phyloP scores from a whole-genome alignment of 805 yeast species.

The Candida gorgasii region DNA sequence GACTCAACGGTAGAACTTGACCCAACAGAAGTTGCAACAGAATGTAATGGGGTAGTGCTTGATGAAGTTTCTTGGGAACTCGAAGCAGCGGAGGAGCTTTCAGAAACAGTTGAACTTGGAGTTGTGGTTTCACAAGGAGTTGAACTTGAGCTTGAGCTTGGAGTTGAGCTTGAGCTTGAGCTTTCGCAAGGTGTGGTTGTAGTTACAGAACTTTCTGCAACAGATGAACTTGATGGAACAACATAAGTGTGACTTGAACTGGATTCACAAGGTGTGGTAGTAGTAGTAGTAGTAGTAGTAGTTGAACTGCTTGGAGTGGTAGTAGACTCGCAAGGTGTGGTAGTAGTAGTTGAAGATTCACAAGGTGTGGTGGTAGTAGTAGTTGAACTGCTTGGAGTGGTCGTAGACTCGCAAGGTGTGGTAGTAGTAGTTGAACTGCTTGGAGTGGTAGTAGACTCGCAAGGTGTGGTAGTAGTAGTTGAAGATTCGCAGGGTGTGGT shows the following conservation, averaged over 20 bases:
- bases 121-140: too few species aligned
- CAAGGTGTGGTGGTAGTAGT: not conserved
- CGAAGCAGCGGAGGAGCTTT: not conserved
- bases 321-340: too few species aligned
- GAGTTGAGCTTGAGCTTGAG: not conserved
- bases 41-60: not conserved
- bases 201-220: not conserved
- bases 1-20: not conserved
- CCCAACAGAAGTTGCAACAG: not conserved
- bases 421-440: too few species aligned
- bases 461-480: not conserved
- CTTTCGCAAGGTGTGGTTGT: not conserved
- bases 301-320: too few species aligned
- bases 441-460: too few species aligned
- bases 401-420: too few species aligned
- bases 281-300: too few species aligned
- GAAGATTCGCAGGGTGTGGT: not conserved
- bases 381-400: too few species aligned
- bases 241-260: not conserved
- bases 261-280: too few species aligned
- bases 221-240: conserved; percentile 3
- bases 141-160: not conserved
- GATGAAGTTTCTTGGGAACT: too few species aligned
- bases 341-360: too few species aligned
- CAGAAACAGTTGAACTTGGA: not conserved